phyloP scores from a whole-genome alignment of 2,329 filamentous ascomycete species.

The Aotearoamyces nothofagi region DNA sequence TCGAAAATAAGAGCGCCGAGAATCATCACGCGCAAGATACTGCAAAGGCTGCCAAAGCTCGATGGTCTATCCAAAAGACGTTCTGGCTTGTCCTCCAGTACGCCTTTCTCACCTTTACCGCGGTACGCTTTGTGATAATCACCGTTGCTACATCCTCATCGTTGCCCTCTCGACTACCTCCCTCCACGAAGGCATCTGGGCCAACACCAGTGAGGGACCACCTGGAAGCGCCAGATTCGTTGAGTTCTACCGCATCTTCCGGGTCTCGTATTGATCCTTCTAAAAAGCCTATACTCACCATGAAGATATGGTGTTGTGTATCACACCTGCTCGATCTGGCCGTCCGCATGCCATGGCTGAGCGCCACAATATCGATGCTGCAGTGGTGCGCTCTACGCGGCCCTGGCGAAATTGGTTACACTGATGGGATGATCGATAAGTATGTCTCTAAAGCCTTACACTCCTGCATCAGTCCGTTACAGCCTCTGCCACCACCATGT shows the following conservation, averaged over 20 bases:
- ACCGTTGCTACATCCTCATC: constrained; percentile 54
- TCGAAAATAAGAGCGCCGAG: constrained; percentile 4
- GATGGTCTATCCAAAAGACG: constrained; percentile 17
- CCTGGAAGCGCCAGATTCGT: constrained; percentile 8
- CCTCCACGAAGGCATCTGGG: constrained; percentile 9
- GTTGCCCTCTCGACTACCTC: constrained; percentile 37
- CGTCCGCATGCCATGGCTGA: constrained; percentile 81
- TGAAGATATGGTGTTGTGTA: constrained; percentile 62
- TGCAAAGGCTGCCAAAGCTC: constrained; percentile 3
- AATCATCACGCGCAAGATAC: constrained; percentile 16
- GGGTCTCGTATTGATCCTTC: constrained; percentile 3
- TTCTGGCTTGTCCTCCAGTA: constrained; percentile 37
- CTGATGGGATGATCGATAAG: constrained; percentile 77
- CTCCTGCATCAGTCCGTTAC: too few relatives aligned
- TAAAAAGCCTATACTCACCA: constrained; percentile 42
- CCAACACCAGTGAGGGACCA: constrained; percentile 12
- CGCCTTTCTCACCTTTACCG: constrained; percentile 33
- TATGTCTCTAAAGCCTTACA: constrained; percentile 48
- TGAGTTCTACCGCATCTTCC: too few relatives aligned
- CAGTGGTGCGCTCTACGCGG: constrained; percentile 62
- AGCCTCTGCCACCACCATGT: constrained; percentile 6
- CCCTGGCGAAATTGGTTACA: constrained; percentile 58
- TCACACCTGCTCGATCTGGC: constrained; percentile 60
- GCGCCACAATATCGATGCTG: constrained; percentile 56
- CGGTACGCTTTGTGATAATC: constrained; percentile 48